Base-by-base conservation (phyloP, 2,329 filamentous ascomycete species). In the Talaromyces marneffei region DNA sequence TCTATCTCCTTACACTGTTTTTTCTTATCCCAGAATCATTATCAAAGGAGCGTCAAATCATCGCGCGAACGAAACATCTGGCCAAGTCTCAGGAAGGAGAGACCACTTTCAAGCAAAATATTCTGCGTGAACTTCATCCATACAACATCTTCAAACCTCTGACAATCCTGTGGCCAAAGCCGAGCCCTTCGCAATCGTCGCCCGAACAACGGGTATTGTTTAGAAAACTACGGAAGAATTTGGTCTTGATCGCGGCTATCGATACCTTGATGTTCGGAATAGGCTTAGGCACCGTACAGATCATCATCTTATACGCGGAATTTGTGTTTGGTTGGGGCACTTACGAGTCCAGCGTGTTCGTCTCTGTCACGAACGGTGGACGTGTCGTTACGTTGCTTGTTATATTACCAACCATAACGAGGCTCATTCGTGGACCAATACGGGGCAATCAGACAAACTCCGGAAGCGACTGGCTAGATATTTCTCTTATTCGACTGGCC, bases 11-110 rank as follows among this genome's bases (percentile, higher is more conserved):
- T 1, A 89, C 89, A 69, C 79, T 95, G 29, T 72, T 83, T 4
- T 80, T 94, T 50, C 67, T 90, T 31, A 82, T 96, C 1, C 94
- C 94, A 0, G 94, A 99, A 71, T 97, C 92, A 0, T 76, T 97
- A 0, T 90, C 89, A 7, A 84, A 85, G 70, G 84, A 85, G 62
- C 86, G 89, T 4, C 91, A 93, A 73, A 71, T 82, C 29, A 74
- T 82, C 3, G 92, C 92, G 0, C 84, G 86, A 12, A 86, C 91
- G 62, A 91, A 88, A 69, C 82, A 90, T 68, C 76, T 72, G 1
- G 67, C 74, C 46, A 80, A 78, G 40, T 70, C 72, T 31, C 60
- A 65, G 16, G 72, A 77, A 46, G 65, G 74, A 3, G 70, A 71
- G 6, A 67, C 71, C 20, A 63, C 66, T 39, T 68, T 72, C 3